A percentile compares a stretch with the other conserved stretches of the same genome.
Conservation (phyloP, 1,284 basidiomycete species). For the Pyrrhoderma lamaoense region DNA sequence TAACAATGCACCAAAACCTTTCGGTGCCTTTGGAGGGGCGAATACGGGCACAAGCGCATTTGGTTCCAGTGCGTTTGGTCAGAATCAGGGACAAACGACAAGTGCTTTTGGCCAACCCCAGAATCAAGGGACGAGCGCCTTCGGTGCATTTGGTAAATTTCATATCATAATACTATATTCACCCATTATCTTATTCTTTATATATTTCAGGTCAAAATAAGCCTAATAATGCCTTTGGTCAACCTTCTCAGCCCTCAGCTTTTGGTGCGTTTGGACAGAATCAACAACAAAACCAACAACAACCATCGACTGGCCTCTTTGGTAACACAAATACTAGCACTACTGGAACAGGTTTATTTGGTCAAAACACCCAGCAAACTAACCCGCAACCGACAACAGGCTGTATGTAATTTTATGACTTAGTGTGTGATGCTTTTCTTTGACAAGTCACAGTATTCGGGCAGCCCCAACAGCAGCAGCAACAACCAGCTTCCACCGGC, state of each 20-base stretch:
- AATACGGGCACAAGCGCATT: conserved; percentile 10
- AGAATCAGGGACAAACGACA: conserved; percentile 12
- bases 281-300: conserved; percentile 11
- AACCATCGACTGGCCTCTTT: conserved; percentile 20
- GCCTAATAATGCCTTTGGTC: conserved; percentile 14
- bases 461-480: not conserved
- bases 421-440: not conserved
- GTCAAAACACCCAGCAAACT: conserved; percentile 29
- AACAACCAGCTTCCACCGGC: not conserved
- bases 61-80: conserved; percentile 17
- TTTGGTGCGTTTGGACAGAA: not conserved
- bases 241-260: conserved; percentile 23
- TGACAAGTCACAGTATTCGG: not conserved
- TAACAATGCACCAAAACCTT: conserved; percentile 12
- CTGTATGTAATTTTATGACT: conserved; percentile 22
- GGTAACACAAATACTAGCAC: conserved; percentile 14
- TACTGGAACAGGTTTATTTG: conserved; percentile 25
- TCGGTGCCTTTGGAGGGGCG: conserved; percentile 16
- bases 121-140: conserved; percentile 9
- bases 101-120: conserved; percentile 20
- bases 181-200: not conserved
- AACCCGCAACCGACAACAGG: conserved; percentile 28
- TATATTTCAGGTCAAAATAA: not conserved
- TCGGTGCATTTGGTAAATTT: conserved; percentile 20
- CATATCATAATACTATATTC: too few species aligned